Conservation (phyloP, 768 basidiomycete species). For the Termitomyces sp. region DNA sequence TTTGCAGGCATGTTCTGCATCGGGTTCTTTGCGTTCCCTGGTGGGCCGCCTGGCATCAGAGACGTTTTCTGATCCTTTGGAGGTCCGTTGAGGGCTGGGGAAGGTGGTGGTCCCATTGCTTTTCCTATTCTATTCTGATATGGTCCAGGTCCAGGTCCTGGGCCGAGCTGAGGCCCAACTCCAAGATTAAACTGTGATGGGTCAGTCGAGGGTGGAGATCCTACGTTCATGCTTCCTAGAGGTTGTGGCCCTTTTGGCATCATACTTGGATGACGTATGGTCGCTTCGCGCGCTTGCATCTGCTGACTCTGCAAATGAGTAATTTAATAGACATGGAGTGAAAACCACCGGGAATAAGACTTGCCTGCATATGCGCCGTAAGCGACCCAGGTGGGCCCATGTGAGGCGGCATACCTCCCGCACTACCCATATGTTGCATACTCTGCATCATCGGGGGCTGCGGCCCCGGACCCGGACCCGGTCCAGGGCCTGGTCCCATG, state of each 20-base stretch:
- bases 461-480: constrained; percentile 4
- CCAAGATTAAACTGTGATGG: constrained; percentile 32
- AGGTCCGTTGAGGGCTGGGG: constrained; percentile 35
- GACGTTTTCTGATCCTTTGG: constrained; percentile 20
- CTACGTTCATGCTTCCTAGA: constrained; percentile 25
- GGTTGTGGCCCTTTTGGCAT: constrained; percentile 30
- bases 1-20: constrained; percentile 24
- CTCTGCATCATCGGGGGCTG: constrained; percentile 14
- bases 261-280: constrained; percentile 24
- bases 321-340: neutral
- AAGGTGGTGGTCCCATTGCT: constrained; percentile 49
- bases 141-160: constrained; percentile 12
- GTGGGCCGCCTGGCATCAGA: neutral
- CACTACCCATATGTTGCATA: constrained; percentile 16
- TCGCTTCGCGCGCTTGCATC: constrained; percentile 10
- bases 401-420: constrained; percentile 27
- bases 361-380: constrained; percentile 32
- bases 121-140: constrained; percentile 23
- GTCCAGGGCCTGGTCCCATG: constrained; percentile 6
- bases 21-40: constrained; percentile 21
- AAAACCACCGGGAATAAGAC: neutral
- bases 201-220: constrained; percentile 42
- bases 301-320: constrained; percentile 14
- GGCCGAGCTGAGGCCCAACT: constrained; percentile 18
- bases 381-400: constrained; percentile 34